Base-by-base conservation (phyloP, 352 stramenopile species). In the Pythium monospermum region DNA sequence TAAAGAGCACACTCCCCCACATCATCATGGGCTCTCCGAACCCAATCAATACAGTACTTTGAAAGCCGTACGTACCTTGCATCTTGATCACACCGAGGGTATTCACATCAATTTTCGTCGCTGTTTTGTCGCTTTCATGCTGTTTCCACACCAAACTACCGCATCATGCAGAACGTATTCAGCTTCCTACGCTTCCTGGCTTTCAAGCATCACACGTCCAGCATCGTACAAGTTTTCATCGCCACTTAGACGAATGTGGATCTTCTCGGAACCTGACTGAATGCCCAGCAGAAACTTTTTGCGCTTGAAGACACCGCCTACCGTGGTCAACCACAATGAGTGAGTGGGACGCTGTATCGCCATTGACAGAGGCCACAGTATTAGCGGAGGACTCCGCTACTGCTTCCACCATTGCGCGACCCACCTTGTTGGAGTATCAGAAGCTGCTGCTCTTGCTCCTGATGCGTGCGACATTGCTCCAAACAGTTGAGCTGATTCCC, bases 401-500 rank as follows among this genome's bases (percentile, higher is more conserved):
- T n/a, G n/a, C n/a, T n/a, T n/a, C n/a, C n/a, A n/a, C n/a, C n/a
- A n/a, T n/a, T n/a, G n/a, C n/a, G 23, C 21, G 18, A 8, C 38
- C 6, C 46, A 83, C 79, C 79, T 85, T 87, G 77, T 32, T 87
- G 78, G 4, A 92, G 74, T n/a, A 85, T 62, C 13, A 86, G 55
- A 21, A 89, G 59, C 4, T 74, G 71, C 68, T 90, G 72, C 23
- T 71, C 59, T 44, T 70, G 68, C 63, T 92, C 78, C 27, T 80
- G 70, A 26, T 80, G 68, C 48, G 70, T 62, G 43, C 83, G 76
- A 55, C 81, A 92, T 59, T 90, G 74, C 68, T 80, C 68, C 15
- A 89, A 53, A 61, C 81, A 92, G 57, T 87, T 90, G 55, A 92
- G 70, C 51, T 76, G 59, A 61, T 92, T 92, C 43, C 81, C 81